Conservation (phyloP, 2,329 filamentous ascomycete species). For the Fusarium tupiense region DNA sequence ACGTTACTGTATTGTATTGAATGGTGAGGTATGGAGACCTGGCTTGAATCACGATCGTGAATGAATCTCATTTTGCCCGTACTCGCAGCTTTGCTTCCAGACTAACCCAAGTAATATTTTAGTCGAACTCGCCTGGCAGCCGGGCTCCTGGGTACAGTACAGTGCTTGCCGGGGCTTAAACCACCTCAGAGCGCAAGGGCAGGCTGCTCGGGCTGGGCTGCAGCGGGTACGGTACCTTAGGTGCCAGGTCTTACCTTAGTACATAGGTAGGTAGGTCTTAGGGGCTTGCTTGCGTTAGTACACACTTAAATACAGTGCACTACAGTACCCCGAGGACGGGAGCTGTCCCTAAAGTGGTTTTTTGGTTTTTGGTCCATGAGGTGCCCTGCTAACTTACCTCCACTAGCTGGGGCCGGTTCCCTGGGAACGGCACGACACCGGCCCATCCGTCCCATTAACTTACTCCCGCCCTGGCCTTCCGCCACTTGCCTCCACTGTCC, state of each 20-base stretch:
- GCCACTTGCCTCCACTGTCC: conserved; percentile 33
- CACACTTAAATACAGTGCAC: conserved; percentile 6
- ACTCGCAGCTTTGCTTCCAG: not conserved
- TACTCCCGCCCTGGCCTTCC: conserved; percentile 49
- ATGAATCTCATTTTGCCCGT: not conserved
- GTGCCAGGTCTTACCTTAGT: not conserved
- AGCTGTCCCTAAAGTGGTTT: conserved; percentile 20
- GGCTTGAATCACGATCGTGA: not conserved
- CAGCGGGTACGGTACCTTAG: conserved; percentile 5
- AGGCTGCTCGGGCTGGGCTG: not conserved
- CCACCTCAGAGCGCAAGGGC: not conserved
- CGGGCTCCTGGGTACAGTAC: not conserved
- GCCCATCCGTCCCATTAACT: conserved; percentile 48
- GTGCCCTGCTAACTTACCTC: not conserved
- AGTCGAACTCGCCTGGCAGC: not conserved
- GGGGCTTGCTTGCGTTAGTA: not conserved
- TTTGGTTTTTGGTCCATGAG: conserved; percentile 20
- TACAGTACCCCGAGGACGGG: conserved; percentile 1
- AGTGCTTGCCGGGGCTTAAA: not conserved
- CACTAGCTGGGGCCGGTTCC: conserved; percentile 45
- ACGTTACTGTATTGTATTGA: not conserved
- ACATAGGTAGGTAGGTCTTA: not conserved
- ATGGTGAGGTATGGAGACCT: not conserved
- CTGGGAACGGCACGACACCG: conserved; percentile 53
- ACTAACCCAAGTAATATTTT: not conserved